Base-by-base conservation (phyloP, 2,329 filamentous ascomycete species). In the Hysterium pulicare region DNA sequence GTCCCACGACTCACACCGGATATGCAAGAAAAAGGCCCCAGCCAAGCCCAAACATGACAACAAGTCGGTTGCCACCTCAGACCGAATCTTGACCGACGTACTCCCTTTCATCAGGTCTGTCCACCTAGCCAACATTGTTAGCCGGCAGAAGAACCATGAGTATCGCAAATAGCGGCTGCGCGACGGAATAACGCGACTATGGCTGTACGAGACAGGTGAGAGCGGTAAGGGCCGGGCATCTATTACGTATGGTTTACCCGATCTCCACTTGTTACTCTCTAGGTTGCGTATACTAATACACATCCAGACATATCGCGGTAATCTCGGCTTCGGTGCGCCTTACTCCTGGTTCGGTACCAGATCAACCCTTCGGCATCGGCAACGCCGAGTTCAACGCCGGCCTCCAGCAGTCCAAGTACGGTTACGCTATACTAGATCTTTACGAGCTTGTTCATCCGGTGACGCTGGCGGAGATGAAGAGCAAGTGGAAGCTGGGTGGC, bases 401-500 rank as follows among this genome's bases (percentile, higher is more conserved):
- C 33, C 16, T 19, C 15, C n/a, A 35, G 20, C 8, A 21, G 20
- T 35, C 33, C 22, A 21, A 17, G 33, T 35, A 35, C 20, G 33
- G 15, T 8, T 35, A 35, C n/a, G 15, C 16, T 7, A 21, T 35
- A n/a, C n/a, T 35, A 13, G 15, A 35, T 16, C 33, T 35, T 16
- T 35, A 21, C 15, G 33, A 35, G 16, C 33, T 35, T 16, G 8
- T 10, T 13, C 15, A 21, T 7, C 33, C 11, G 20, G 20, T 35
- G 16, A 9, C 33, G 33, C 20, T 35, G 16, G 33, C 16, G 33
- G 33, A 20, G 36, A 13, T 39, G 36, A 39, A 40, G 21, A 33
- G 26, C 36, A 16, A 23, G 36, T 38, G 36, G 33, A 17, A 22
- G 16, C 22, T 38, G 36, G 16, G 36, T 38, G 36, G 36, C 22